These are phyloP conservation scores for Euphorbia tirucalli DNA, from an alignment of 345 rosid species.

Conservation along the genomic window DNA sequence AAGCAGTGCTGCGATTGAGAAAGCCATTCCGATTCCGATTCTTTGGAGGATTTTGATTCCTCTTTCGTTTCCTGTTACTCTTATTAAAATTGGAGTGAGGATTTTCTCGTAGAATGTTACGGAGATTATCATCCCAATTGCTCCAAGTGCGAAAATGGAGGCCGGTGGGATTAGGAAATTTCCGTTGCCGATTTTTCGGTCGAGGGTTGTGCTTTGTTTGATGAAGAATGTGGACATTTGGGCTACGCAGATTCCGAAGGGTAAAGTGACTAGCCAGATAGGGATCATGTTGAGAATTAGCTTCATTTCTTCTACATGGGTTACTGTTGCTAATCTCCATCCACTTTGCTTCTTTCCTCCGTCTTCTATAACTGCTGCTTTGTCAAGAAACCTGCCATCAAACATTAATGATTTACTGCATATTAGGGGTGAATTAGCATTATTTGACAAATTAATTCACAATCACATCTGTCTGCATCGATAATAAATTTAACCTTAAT, in stretches of 20 bases:
- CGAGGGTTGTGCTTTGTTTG: conserved; percentile 62
- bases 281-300: conserved; percentile 85
- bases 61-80: conserved; percentile 54
- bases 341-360: conserved; percentile 46
- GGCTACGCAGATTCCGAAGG: conserved; percentile 73
- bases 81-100: conserved; percentile 47
- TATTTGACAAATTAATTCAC: no score
- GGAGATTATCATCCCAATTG: conserved; percentile 57
- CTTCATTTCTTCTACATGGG: conserved; percentile 82
- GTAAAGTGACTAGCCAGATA: conserved; percentile 72
- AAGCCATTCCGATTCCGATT: conserved; percentile 82
- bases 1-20: conserved; percentile 62
- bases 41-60: conserved; percentile 86
- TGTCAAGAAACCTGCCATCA: conserved; percentile 81
- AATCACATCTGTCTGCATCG: no score
- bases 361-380: conserved; percentile 64
- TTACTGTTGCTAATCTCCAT: conserved; percentile 80
- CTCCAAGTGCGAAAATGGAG: conserved; percentile 44
- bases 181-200: conserved; percentile 42
- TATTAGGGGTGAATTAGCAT: no score
- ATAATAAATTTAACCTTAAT: no score
- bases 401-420: not conserved
- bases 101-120: conserved; percentile 53
- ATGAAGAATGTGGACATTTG: conserved; percentile 85
- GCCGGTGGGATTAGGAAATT: conserved; percentile 57